Percentiles rank a stretch among this genome's conserved stretches.
Evolutionary conservation across 2,329 filamentous ascomycete genomes (phyloP).

Genomic region (Penicillium digitatum): DNA sequence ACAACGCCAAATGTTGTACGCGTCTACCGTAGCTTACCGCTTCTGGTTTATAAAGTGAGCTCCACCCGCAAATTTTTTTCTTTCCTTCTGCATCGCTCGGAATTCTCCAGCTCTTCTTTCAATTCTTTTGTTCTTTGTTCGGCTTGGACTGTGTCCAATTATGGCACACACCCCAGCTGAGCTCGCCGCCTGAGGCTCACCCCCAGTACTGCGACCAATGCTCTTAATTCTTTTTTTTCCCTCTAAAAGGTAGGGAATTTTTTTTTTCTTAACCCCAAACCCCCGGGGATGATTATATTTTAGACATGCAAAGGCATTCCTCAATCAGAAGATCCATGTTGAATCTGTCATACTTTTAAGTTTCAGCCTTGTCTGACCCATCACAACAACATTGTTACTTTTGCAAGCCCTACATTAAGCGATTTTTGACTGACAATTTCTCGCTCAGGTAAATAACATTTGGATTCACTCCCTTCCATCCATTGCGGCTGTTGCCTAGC

Average conservation of each 20-base stretch:
- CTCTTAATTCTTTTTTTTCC: slow-evolving; percentile 5
- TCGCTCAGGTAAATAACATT: slow-evolving; percentile 33
- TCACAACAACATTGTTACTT: slow-evolving; percentile 10
- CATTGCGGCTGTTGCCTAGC: slow-evolving; percentile 25
- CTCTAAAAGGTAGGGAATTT: slow-evolving; percentile 46
- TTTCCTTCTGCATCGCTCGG: slow-evolving; percentile 3
- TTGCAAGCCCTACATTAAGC: slow-evolving; percentile 21
- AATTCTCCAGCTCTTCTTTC: slow-evolving; percentile 1
- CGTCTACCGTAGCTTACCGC: slow-evolving; percentile 3
- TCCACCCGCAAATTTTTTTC: slow-evolving; percentile 11
- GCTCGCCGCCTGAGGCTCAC: not conserved
- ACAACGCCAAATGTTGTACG: not conserved
- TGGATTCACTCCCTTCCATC: slow-evolving; percentile 13
- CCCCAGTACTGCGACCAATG: not conserved
- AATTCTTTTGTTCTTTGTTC: not conserved
- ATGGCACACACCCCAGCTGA: slow-evolving; percentile 1
- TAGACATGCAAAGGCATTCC: slow-evolving; percentile 66
- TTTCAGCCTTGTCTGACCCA: slow-evolving; percentile 67
- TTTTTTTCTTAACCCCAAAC: slow-evolving; percentile 9
- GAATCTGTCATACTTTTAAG: slow-evolving; percentile 59
- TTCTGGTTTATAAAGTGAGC: slow-evolving; percentile 8
- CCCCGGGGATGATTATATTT: slow-evolving; percentile 56
- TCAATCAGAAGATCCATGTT: slow-evolving; percentile 63
- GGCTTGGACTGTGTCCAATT: slow-evolving; percentile 6
- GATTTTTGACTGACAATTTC: slow-evolving; percentile 29